Percentiles rank a stretch among this genome's conserved stretches.
These are phyloP conservation scores for Ganoderma resinaceum DNA, from an alignment of 1,284 basidiomycete genomes.

Conservation along the genomic window DNA sequence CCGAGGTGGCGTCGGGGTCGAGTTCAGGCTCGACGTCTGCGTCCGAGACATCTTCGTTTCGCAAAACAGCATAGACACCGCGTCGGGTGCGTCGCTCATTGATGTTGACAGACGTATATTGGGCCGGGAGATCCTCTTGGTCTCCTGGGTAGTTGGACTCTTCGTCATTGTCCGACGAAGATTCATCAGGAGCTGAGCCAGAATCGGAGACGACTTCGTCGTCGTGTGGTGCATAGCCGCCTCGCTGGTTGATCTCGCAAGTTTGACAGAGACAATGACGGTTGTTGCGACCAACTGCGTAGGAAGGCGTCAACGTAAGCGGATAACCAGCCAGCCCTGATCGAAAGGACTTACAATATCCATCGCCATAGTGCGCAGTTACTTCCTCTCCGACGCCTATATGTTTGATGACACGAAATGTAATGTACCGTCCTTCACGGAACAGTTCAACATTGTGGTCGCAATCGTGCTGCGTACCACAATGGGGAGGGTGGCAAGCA, in stretches of 20 bases:
- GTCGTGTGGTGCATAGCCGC: conserved; percentile 74
- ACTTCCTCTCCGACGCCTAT: conserved; percentile 88
- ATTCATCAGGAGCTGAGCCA: conserved; percentile 31
- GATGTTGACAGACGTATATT: conserved; percentile 47
- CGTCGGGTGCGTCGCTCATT: conserved; percentile 80
- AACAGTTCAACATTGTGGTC: conserved; percentile 90
- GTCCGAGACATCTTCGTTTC: conserved; percentile 52
- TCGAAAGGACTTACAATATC: conserved; percentile 69
- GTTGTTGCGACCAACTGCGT: conserved; percentile 84
- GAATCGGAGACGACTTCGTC: conserved; percentile 55
- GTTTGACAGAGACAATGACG: conserved; percentile 90
- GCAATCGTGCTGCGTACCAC: conserved; percentile 78
- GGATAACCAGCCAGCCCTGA: conserved; percentile 1
- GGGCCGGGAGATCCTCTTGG: conserved; percentile 39
- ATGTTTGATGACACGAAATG: conserved; percentile 84
- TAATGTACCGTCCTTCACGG: conserved; percentile 87
- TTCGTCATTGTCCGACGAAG: conserved; percentile 35
- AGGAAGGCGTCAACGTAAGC: conserved; percentile 5
- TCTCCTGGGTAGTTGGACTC: conserved; percentile 46
- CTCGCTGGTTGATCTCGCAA: conserved; percentile 79
- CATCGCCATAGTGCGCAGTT: conserved; percentile 85
- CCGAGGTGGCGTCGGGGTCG: conserved; percentile 49
- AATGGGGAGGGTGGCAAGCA: background rate
- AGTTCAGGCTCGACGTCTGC: conserved; percentile 57
- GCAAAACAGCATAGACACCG: conserved; percentile 75